These are phyloP conservation scores for Lentinula edodes DNA, from an alignment of 768 basidiomycete species.

Conservation along the genomic window DNA sequence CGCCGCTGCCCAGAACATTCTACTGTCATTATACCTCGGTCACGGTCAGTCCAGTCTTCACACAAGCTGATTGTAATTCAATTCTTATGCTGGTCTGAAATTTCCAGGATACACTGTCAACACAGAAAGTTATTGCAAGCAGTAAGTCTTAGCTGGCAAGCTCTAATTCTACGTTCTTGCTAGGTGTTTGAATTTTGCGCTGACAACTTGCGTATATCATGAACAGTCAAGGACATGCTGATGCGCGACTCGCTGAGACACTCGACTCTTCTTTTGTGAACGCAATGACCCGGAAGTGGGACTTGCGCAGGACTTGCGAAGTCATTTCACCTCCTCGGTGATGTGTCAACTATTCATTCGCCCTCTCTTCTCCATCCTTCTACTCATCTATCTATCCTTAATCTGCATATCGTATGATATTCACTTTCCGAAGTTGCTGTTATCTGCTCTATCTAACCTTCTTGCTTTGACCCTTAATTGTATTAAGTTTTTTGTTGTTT, in stretches of 20 bases:
- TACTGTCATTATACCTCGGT: slow-evolving; percentile 67
- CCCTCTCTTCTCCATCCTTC: background rate
- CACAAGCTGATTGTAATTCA: background rate
- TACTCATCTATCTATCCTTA: background rate
- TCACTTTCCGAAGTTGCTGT: no score
- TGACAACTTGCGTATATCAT: background rate
- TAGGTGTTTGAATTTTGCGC: background rate
- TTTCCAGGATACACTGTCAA: slow-evolving; percentile 50
- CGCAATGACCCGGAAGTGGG: no score
- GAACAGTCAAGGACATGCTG: slow-evolving; percentile 39
- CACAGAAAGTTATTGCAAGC: slow-evolving; percentile 44
- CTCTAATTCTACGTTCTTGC: background rate
- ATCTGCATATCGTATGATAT: background rate
- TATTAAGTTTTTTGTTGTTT: background rate
- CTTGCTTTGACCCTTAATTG: background rate
- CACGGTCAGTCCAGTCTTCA: slow-evolving; percentile 36
- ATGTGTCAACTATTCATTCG: no score
- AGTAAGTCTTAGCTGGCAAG: slow-evolving; percentile 21
- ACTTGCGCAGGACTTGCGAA: no score
- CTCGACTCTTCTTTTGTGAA: slow-evolving; percentile 23
- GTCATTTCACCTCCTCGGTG: no score
- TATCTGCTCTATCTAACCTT: no score
- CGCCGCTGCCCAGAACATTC: slow-evolving; percentile 41
- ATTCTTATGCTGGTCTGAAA: slow-evolving; percentile 8
- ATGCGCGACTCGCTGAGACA: slow-evolving; percentile 39